These are phyloP conservation scores for Talaromyces albobiverticillius DNA, from an alignment of 2,329 filamentous ascomycete genomes.

Conservation along the genomic window DNA sequence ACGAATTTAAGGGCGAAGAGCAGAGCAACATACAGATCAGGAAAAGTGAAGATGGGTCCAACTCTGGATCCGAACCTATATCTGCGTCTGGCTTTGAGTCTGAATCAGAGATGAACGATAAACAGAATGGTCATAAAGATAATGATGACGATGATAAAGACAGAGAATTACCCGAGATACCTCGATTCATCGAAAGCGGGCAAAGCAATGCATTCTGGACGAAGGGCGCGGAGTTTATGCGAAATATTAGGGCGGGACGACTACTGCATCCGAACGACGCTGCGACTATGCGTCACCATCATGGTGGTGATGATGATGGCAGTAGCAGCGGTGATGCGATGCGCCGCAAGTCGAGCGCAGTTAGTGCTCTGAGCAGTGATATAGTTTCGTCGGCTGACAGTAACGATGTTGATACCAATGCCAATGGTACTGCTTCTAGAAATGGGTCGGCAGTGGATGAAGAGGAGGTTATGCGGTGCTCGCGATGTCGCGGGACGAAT, in stretches of 20 bases:
- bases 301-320: neutral
- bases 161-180: slow-evolving; percentile 7
- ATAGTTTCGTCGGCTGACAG: slow-evolving; percentile 41
- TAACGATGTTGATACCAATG: slow-evolving; percentile 34
- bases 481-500: slow-evolving; percentile 58
- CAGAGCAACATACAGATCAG: neutral
- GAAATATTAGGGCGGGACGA: slow-evolving; percentile 10
- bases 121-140: slow-evolving; percentile 40
- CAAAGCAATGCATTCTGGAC: slow-evolving; percentile 57
- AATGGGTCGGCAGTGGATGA: neutral
- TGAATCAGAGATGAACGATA: slow-evolving; percentile 19
- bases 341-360: slow-evolving; percentile 42
- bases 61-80: slow-evolving; percentile 19
- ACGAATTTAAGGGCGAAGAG: slow-evolving; percentile 10
- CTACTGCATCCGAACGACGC: slow-evolving; percentile 21
- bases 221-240: slow-evolving; percentile 38
- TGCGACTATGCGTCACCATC: neutral
- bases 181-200: slow-evolving; percentile 44
- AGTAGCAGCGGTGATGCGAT: slow-evolving; percentile 9
- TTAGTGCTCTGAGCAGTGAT: slow-evolving; percentile 60
- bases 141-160: neutral
- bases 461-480: slow-evolving; percentile 50
- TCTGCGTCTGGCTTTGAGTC: slow-evolving; percentile 20
- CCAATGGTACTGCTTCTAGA: neutral
- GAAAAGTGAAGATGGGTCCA: neutral